Base-by-base conservation (phyloP, 1,139 yeast genomes). In the Maudiozyma humilis region DNA sequence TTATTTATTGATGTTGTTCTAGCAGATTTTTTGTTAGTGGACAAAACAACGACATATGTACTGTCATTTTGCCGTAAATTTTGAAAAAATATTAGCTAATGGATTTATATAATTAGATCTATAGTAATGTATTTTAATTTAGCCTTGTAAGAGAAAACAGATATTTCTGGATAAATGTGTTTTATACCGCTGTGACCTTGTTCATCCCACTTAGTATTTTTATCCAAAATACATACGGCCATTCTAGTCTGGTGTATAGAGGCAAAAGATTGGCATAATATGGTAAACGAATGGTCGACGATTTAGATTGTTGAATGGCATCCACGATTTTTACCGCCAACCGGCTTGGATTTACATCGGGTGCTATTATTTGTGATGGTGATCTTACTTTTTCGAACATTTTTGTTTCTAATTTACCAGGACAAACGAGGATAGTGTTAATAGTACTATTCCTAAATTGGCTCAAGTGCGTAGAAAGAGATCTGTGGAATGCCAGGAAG, bases 391-490 rank as follows among this genome's bases (percentile, higher is more conserved):
- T 78, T 29, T 66, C 67, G 59, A 89, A 89, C 85, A 89, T 74
- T 4, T 63, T 57, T 0, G 96, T 86, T 44, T 71, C 73, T 47
- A 89, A 62, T 59, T 89, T 96, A 0, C 98, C 97, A 0, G 96
- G 95, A 55, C 93, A 81, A 0, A 89, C 72, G 35, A 89, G 68
- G 44, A 89, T 65, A 0, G 95, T 82, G 53, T 79, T 80, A 17
- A 88, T 74, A 3, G 39, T 42, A 66, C 5, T 20, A 4, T 3
- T 73, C 64, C 0, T 64, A 0, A 80, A 80, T 0, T 75, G 68
- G 0, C 80, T 80, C 32, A 86, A 60, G 58, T 85, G 94, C 51
- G 78, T 77, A 2, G 40, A 78, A 34, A 89, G 66, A 0, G 91
- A 79, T 57, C 86, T 95, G 59, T 89, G 96, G 38, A 88, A 66